Evolutionary conservation across 148 eudicot species (phyloP).

Genomic region (Oxyria digyna): DNA sequence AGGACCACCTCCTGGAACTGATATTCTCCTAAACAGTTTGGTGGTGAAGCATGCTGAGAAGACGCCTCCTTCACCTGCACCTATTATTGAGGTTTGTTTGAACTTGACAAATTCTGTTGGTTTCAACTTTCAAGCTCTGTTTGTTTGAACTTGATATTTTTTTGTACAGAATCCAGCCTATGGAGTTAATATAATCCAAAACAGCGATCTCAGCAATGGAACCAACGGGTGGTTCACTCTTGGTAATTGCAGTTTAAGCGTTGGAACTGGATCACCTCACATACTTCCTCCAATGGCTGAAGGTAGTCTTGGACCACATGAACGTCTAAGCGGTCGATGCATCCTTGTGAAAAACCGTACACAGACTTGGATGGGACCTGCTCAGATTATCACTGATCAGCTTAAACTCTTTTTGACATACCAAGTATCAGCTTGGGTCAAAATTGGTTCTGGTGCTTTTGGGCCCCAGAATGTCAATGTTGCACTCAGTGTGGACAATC

Average conservation of each 20-base stretch:
- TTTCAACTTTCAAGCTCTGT: not conserved
- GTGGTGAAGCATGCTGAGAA: conserved; percentile 69
- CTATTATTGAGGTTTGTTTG: conserved; percentile 55
- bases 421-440: conserved; percentile 92
- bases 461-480: conserved; percentile 75
- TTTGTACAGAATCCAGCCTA: conserved; percentile 37
- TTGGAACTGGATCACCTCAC: conserved; percentile 62
- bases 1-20: conserved; percentile 91
- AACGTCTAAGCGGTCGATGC: conserved; percentile 61
- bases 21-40: conserved; percentile 68
- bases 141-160: not conserved
- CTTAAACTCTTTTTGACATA: conserved; percentile 66
- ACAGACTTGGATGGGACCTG: conserved; percentile 97
- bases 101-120: not conserved
- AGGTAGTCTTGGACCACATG: conserved; percentile 49
- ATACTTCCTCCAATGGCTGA: conserved; percentile 80
- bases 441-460: conserved; percentile 42
- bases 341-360: conserved; percentile 69
- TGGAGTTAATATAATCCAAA: conserved; percentile 69
- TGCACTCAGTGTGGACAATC: conserved; percentile 64
- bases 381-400: conserved; percentile 82
- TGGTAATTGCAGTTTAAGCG: conserved; percentile 65
- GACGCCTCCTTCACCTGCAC: conserved; percentile 75
- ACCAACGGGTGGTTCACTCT: conserved; percentile 69
- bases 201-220: conserved; percentile 61